These are phyloP conservation scores for Sphaerulina vaccinii DNA, from an alignment of 2,329 filamentous ascomycete species.

Conservation along the genomic window DNA sequence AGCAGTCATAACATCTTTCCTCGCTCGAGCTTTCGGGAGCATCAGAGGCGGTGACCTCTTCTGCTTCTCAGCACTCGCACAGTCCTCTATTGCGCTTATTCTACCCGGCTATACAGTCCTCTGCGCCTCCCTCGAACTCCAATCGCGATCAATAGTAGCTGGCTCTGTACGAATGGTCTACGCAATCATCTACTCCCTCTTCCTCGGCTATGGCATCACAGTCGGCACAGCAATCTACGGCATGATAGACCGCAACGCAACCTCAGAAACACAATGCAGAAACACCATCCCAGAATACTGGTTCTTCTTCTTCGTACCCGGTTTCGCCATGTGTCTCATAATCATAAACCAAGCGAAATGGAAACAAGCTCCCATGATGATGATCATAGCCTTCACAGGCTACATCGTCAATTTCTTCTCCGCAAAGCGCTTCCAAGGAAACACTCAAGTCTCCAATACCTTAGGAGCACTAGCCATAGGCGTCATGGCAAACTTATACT, in stretches of 20 bases:
- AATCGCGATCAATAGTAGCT: slow-evolving; percentile 50
- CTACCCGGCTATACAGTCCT: slow-evolving; percentile 53
- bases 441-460: slow-evolving; percentile 73
- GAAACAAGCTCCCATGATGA: slow-evolving; percentile 75
- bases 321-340: slow-evolving; percentile 71
- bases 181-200: slow-evolving; percentile 54
- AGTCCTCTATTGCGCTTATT: slow-evolving; percentile 52
- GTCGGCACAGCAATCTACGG: slow-evolving; percentile 52
- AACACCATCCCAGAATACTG: slow-evolving; percentile 53
- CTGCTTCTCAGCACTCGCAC: slow-evolving; percentile 53
- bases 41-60: slow-evolving; percentile 45
- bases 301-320: slow-evolving; percentile 70
- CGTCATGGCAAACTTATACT: slow-evolving; percentile 75
- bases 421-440: slow-evolving; percentile 63
- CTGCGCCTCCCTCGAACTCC: slow-evolving; percentile 51
- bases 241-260: slow-evolving; percentile 49
- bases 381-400: slow-evolving; percentile 69
- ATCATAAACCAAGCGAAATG: slow-evolving; percentile 80
- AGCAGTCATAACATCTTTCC: slow-evolving; percentile 51
- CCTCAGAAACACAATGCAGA: slow-evolving; percentile 43
- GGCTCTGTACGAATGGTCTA: slow-evolving; percentile 55
- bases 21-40: slow-evolving; percentile 51
- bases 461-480: slow-evolving; percentile 75
- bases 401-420: slow-evolving; percentile 76
- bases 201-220: slow-evolving; percentile 54